Conservation (phyloP, 441 rosid genomes). For the Gossypium gossypioides region DNA sequence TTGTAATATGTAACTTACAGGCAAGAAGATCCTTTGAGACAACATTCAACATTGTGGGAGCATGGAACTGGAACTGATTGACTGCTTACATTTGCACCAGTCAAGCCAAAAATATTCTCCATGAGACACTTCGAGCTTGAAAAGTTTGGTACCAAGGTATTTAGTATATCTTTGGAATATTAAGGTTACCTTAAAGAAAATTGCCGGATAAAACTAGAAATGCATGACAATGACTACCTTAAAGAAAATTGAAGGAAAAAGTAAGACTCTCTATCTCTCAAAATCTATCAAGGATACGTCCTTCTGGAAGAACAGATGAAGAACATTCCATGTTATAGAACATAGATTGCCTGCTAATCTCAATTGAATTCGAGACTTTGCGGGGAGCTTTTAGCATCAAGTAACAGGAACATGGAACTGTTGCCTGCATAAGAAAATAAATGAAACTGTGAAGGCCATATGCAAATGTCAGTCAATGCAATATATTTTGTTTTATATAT, state of each 20-base stretch:
- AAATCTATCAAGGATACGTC: conserved; percentile 46
- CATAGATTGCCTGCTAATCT: conserved; percentile 32
- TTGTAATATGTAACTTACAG: conserved; percentile 47
- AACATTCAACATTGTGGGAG: conserved; percentile 31
- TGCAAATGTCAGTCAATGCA: not conserved
- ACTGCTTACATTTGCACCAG: conserved; percentile 26
- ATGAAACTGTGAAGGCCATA: not conserved
- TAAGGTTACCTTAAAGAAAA: conserved; percentile 23
- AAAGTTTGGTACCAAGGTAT: conserved; percentile 34
- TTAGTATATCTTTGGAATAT: conserved; percentile 49
- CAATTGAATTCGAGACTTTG: conserved; percentile 23
- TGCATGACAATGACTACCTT: not conserved
- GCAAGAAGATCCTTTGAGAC: conserved; percentile 50
- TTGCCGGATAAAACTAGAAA: not conserved
- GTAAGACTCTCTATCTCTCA: not conserved
- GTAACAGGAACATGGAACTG: conserved; percentile 30
- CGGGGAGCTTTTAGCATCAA: conserved; percentile 26
- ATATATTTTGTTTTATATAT: not conserved
- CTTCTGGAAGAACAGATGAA: conserved; percentile 43
- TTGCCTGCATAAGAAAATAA: conserved; percentile 28
- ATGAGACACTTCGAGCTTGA: conserved; percentile 42
- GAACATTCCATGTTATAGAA: conserved; percentile 33
- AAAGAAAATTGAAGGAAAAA: not conserved
- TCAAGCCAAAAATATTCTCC: conserved; percentile 45
- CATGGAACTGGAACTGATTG: conserved; percentile 30